phyloP scores from a whole-genome alignment of 352 stramenopile genomes.

The Phytophthora rubi region DNA sequence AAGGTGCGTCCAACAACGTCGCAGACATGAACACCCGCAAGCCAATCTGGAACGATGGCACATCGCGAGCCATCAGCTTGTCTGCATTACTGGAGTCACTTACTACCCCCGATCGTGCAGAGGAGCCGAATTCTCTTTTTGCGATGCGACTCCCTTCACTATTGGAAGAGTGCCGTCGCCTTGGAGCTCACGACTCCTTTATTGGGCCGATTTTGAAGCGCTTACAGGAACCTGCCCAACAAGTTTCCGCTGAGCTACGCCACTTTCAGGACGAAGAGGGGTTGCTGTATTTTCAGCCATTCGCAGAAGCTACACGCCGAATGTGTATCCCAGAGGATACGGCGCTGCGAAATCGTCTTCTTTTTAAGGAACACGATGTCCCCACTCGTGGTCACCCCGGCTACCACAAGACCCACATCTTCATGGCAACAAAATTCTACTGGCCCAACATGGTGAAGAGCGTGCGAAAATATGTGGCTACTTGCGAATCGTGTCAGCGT shows the following conservation, averaged over 20 bases:
- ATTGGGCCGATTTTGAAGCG: neutral
- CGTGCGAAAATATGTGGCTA: constrained; percentile 14
- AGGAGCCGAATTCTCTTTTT: constrained; percentile 1
- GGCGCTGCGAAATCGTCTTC: constrained; percentile 9
- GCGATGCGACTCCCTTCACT: neutral
- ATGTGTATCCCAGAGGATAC: constrained; percentile 15
- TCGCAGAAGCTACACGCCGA: constrained; percentile 1
- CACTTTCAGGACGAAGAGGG: constrained; percentile 3
- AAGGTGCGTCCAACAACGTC: neutral
- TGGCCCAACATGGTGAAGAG: constrained; percentile 11
- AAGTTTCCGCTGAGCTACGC: neutral
- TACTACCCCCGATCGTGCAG: constrained; percentile 1
- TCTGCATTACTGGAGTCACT: neutral
- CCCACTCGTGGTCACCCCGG: constrained; percentile 7
- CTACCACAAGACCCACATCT: constrained; percentile 14
- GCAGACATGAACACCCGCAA: constrained; percentile 1
- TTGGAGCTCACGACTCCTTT: neutral
- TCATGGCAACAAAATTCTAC: constrained; percentile 14
- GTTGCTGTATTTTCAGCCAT: constrained; percentile 12
- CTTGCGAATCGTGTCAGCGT: constrained; percentile 24
- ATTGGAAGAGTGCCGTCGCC: neutral
- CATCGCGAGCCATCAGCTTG: neutral
- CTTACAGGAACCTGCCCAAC: neutral
- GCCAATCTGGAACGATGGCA: constrained; percentile 5
- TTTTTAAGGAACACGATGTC: constrained; percentile 21